A percentile compares a stretch with the other conserved stretches of the same genome.
Evolutionary conservation across 2,329 filamentous ascomycete genomes (phyloP).

Genomic region (Cytospora mali): DNA sequence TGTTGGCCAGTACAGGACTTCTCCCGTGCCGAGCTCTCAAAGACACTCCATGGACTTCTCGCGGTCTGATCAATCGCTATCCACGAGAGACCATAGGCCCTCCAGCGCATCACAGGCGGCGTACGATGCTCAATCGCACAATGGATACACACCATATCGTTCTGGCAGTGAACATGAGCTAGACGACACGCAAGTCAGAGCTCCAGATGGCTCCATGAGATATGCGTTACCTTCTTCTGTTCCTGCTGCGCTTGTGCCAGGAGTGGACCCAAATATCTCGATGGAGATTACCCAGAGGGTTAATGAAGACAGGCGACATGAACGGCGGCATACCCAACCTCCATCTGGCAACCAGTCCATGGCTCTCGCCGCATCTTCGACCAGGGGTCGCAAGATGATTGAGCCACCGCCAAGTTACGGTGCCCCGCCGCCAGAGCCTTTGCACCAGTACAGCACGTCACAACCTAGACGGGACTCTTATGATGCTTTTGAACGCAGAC

Average conservation of each 20-base stretch:
- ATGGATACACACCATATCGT: conserved; percentile 38
- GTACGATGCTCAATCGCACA: conserved; percentile 35
- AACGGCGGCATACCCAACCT: conserved; percentile 49
- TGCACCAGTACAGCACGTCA: conserved; percentile 40
- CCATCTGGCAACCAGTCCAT: conserved; percentile 8
- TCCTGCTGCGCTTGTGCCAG: conserved; percentile 62
- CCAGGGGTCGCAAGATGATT: conserved; percentile 45
- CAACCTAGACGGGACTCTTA: conserved; percentile 32
- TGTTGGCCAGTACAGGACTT: conserved; percentile 33
- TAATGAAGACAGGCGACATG: conserved; percentile 55
- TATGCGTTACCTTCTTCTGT: conserved; percentile 40
- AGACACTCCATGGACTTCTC: conserved; percentile 37
- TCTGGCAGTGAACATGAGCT: conserved; percentile 36
- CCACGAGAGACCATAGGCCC: conserved; percentile 23
- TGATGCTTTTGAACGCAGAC: conserved; percentile 46
- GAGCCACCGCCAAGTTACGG: conserved; percentile 36
- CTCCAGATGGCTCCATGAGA: conserved; percentile 21
- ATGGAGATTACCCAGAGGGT: conserved; percentile 62
- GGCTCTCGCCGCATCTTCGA: conserved; percentile 42
- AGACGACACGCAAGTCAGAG: conserved; percentile 35
- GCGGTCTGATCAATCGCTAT: conserved; percentile 27
- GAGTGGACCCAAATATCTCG: conserved; percentile 58
- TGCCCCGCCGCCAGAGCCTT: conserved; percentile 25
- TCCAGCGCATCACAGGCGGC: conserved; percentile 10
- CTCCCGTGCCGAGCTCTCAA: conserved; percentile 31